A percentile compares a stretch with the other conserved stretches of the same genome.
Conservation (phyloP, 306 rosid genomes). For the Corylus americana region DNA sequence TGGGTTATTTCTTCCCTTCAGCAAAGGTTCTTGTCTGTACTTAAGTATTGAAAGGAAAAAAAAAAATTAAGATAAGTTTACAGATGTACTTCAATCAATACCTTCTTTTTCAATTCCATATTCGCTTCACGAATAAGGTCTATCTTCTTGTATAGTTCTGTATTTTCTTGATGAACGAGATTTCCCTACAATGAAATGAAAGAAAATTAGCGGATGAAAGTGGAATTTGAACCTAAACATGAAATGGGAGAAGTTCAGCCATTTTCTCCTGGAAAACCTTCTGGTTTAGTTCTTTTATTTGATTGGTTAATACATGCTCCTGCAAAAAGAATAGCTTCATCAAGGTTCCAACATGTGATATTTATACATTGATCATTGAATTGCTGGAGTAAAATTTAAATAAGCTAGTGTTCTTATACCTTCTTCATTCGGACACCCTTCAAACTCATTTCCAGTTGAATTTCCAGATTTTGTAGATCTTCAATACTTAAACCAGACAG, state of each 20-base stretch:
- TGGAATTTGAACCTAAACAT: neutral
- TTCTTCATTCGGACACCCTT: conserved; percentile 15
- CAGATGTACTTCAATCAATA: conserved; percentile 5
- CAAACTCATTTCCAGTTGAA: conserved; percentile 23
- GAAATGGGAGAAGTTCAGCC: neutral
- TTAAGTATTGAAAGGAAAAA: neutral
- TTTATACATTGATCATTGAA: neutral
- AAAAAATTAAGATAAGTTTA: neutral
- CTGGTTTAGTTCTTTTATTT: conserved; percentile 40
- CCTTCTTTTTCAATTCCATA: conserved; percentile 37
- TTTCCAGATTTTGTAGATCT: conserved; percentile 21
- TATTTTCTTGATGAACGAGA: conserved; percentile 37
- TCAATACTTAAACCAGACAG: conserved; percentile 8
- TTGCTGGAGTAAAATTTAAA: neutral
- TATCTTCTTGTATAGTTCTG: neutral
- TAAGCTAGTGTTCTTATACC: conserved; percentile 6
- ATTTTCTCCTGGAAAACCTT: conserved; percentile 33
- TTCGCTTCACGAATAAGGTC: conserved; percentile 35
- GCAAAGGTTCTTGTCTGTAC: neutral
- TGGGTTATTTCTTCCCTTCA: neutral
- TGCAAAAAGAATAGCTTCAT: conserved; percentile 15
- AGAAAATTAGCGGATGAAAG: neutral
- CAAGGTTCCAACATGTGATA: conserved; percentile 2
- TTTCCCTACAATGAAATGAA: conserved; percentile 23
- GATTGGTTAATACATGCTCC: conserved; percentile 46